Conservation (phyloP, 805 yeast species). For the Saturnispora zaruensis region DNA sequence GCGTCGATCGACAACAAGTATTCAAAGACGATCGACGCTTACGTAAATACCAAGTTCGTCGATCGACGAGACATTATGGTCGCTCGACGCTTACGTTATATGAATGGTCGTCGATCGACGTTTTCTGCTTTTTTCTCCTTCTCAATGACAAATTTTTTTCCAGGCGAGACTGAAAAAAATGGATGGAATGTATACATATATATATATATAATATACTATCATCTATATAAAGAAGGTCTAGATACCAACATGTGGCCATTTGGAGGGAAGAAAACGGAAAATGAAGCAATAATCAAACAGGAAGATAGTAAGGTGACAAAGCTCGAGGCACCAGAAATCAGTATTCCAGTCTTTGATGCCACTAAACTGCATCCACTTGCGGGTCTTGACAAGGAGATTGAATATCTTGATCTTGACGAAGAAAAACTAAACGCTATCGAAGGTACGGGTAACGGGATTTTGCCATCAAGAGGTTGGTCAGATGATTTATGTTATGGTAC, state of each 20-base stretch:
- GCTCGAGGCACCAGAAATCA: conserved; percentile 11
- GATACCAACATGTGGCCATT: conserved; percentile 15
- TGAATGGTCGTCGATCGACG: neutral
- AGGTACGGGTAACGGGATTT: conserved; percentile 73
- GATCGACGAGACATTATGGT: no score
- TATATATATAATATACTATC: neutral
- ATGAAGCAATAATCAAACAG: neutral
- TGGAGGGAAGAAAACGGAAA: conserved; percentile 12
- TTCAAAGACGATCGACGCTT: neutral
- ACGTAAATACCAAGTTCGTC: neutral
- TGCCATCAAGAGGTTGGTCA: conserved; percentile 96
- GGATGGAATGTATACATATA: neutral
- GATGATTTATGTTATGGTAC: conserved; percentile 98
- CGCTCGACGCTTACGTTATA: neutral
- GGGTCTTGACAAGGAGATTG: conserved; percentile 82
- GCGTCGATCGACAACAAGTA: neutral
- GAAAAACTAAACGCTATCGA: conserved; percentile 69
- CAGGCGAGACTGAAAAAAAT: neutral
- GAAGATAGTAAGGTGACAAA: neutral
- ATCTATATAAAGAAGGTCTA: neutral
- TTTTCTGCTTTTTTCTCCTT: neutral
- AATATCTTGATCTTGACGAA: conserved; percentile 82
- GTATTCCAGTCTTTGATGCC: conserved; percentile 45
- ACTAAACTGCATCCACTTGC: conserved; percentile 83
- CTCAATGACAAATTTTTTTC: neutral